Base-by-base conservation (phyloP, 1,284 basidiomycete species). In the Golubevia pallescens region DNA sequence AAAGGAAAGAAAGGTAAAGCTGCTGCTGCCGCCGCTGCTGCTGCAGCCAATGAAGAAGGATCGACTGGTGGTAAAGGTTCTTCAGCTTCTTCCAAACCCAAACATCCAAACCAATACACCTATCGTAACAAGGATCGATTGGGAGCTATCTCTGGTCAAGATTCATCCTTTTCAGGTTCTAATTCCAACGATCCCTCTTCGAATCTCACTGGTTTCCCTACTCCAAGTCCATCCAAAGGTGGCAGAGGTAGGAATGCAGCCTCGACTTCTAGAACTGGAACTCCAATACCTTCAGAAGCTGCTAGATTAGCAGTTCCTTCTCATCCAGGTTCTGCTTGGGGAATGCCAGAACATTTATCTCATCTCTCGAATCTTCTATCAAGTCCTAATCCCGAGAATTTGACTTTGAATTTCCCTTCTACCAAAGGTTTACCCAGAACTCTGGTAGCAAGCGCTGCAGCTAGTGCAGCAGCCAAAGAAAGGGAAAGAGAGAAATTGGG, bases 51-150 rank as follows among this genome's bases (percentile, higher is more conserved):
- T 13, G 54, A 32, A 6, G 54, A 32, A 6, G 54, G 24, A 21
- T 13, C 54, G 6, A 56, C 10, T 6, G 10, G 34, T 10, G n/a
- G n/a, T n/a, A n/a, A n/a, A n/a, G 13, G 10, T 6, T 56, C 54
- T 21, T 6, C 7, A 7, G 7, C 5, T 13, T 28, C 65, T 1
- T 51, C 63, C 52, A 78, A 78, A 69, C 70, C 74, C n/a, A 74
- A 75, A 38, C 82, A 83, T 53, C 80, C 81, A 1, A 83, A 84
- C 20, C 80, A 83, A 57, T 83, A 83, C 63, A 84, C 81, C 2
- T 80, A 83, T 63, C 73, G 80, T 57, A 74, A 71, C 65, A 74
- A 79, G 64, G 74, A 73, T 14, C 61, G 67, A 38, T 28, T 60
- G 10, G 52, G 61, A 20, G 51, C 58, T 16, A 7, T 8, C 58